These are phyloP conservation scores for Plantago major DNA, from an alignment of 257 asterid species.

Conservation along the genomic window DNA sequence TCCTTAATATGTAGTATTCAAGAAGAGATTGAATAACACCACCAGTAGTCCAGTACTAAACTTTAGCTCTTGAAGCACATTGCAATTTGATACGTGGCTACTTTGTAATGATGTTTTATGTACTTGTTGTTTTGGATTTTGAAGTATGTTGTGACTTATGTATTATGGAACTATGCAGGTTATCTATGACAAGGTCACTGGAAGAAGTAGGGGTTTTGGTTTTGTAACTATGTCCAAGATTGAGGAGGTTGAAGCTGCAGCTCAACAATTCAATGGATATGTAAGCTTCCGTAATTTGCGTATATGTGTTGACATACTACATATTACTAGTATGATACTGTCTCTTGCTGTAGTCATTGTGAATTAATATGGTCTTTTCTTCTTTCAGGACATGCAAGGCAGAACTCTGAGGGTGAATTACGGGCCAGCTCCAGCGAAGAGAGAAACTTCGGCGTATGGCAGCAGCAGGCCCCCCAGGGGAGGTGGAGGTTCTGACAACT, in stretches of 20 bases:
- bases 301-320: not conserved
- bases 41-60: not conserved
- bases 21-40: not conserved
- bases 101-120: not conserved
- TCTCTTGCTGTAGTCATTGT: not conserved
- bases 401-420: slow-evolving; percentile 71
- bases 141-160: not conserved
- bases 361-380: slow-evolving; percentile 13
- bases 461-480: slow-evolving; percentile 48
- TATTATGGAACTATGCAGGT: slow-evolving; percentile 47
- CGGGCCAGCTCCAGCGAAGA: slow-evolving; percentile 77
- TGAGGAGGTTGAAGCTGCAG: slow-evolving; percentile 78
- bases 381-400: slow-evolving; percentile 75
- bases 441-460: slow-evolving; percentile 40
- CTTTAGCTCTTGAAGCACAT: not conserved
- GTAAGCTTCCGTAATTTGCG: slow-evolving; percentile 38
- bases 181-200: slow-evolving; percentile 75
- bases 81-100: not conserved
- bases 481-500: slow-evolving; percentile 36
- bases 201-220: slow-evolving; percentile 92
- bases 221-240: slow-evolving; percentile 80
- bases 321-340: not conserved
- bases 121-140: not conserved
- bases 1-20: not conserved
- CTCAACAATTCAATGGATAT: slow-evolving; percentile 68